Evolutionary conservation across 768 basidiomycete species (phyloP), one percentile per base, ranked within the genome.

Genomic region (Multifurca ochricompacta): DNA sequence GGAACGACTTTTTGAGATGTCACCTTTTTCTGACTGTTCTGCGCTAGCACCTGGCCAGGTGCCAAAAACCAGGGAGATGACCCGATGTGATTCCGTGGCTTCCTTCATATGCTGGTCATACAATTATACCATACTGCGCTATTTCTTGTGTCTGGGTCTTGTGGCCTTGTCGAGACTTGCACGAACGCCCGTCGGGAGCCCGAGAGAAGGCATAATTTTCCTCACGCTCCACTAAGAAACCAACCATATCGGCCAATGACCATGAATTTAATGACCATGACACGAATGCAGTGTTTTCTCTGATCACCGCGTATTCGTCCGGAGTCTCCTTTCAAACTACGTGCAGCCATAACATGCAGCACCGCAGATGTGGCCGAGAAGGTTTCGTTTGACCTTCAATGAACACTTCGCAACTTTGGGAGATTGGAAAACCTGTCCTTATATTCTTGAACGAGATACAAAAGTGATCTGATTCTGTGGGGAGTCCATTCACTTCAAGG

Each of bases 251-350:
- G 61, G 82, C 85, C 67, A 95, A 95, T 10, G 91, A 32, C 90
- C 92, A 95, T 94, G 65, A 88, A 94, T 68, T 93, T 91, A 54
- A 93, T 94, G 67, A 94, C 91, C 53, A 93, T 94, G 67, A 94
- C 91, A 34, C 92, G 80, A 36, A 92, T 80, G 35, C 80, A 87
- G 23, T 91, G 68, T 2, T 71, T 67, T 41, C 23, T 42, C 40
- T 73, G 73, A 41, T 85, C 70, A 61, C 77, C 80, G 4, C 87
- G 91, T 80, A 64, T 94, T 93, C 53, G 86, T 83, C 2, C 81
- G 65, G 11, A 91, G n/a, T 71, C 67, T 63, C 91, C 87, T 62
- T 94, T 94, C 28, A 95, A 69, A 18, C 81, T 86, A 61, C 81
- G 83, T 56, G 94, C 75, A 31, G 93, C 78, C 19, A 94, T 91